Conservation (phyloP, 2,329 filamentous ascomycete species). For the Lomentospora prolificans region DNA sequence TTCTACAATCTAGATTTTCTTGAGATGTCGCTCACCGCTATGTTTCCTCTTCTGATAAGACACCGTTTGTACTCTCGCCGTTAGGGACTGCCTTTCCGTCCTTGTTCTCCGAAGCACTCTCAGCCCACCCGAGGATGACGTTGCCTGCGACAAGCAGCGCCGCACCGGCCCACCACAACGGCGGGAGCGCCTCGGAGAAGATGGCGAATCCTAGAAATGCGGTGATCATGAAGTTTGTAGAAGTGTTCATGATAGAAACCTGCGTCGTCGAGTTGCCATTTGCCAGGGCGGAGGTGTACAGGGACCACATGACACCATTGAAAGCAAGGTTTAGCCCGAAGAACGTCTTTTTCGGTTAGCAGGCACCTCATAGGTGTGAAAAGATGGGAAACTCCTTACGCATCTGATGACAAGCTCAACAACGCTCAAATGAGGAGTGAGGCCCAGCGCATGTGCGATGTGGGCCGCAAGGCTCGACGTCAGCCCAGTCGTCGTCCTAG, state of each 20-base stretch:
- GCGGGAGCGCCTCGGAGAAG: constrained; percentile 62
- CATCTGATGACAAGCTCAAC: constrained; percentile 40
- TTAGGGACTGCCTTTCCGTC: no score
- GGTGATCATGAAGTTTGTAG: constrained; percentile 70
- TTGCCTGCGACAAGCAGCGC: constrained; percentile 64
- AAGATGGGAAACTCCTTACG: constrained; percentile 26
- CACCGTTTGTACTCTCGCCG: no score
- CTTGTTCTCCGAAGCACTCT: constrained; percentile 32
- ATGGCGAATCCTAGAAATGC: constrained; percentile 60
- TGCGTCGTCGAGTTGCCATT: constrained; percentile 66
- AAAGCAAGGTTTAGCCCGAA: constrained; percentile 66
- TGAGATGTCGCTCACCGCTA: no score
- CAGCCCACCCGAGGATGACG: constrained; percentile 65
- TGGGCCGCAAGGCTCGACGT: constrained; percentile 36
- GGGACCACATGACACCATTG: constrained; percentile 74
- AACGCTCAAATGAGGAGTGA: constrained; percentile 27
- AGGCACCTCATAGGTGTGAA: background rate
- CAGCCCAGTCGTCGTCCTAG: constrained; percentile 46
- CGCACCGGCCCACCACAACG: constrained; percentile 69
- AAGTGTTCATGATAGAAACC: constrained; percentile 74
- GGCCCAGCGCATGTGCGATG: constrained; percentile 33
- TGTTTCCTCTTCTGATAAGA: no score
- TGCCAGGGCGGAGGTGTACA: constrained; percentile 72
- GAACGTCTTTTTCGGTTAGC: constrained; percentile 43
- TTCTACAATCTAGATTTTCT: background rate